These are phyloP conservation scores for Yamadazyma sp. DNA, from an alignment of 805 yeast species.

Conservation along the genomic window DNA sequence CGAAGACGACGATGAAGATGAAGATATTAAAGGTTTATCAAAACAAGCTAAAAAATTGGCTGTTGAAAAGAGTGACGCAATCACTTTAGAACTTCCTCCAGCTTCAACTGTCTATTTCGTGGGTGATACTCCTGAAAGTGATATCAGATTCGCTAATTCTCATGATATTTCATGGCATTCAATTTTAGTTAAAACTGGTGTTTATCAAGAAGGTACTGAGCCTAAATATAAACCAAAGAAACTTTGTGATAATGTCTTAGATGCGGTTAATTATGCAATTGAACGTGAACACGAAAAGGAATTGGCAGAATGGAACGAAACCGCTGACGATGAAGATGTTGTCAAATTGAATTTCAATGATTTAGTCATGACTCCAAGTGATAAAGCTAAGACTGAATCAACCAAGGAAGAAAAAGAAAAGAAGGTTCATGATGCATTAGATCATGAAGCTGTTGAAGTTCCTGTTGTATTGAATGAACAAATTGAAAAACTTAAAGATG, in stretches of 20 bases:
- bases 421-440: constrained; percentile 19
- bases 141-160: constrained; percentile 81
- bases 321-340: constrained; percentile 32
- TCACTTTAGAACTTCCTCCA: constrained; percentile 65
- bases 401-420: constrained; percentile 1
- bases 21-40: constrained; percentile 7
- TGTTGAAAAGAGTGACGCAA: constrained; percentile 31
- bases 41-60: constrained; percentile 26
- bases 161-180: constrained; percentile 85
- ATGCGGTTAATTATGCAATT: constrained; percentile 79
- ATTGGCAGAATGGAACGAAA: constrained; percentile 68
- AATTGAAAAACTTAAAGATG: constrained; percentile 36
- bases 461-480: constrained; percentile 47
- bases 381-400: constrained; percentile 12
- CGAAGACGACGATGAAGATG: constrained; percentile 22
- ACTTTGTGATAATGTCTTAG: constrained; percentile 68
- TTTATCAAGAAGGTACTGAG: constrained; percentile 72
- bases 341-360: constrained; percentile 42
- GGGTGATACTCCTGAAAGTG: constrained; percentile 89
- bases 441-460: constrained; percentile 48
- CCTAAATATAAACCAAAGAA: constrained; percentile 81
- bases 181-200: constrained; percentile 83
- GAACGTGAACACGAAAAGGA: constrained; percentile 77
- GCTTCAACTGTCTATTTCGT: constrained; percentile 85
- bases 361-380: constrained; percentile 45